Evolutionary conservation across 345 rosid species (phyloP).

Genomic region (Trapa incisa): DNA sequence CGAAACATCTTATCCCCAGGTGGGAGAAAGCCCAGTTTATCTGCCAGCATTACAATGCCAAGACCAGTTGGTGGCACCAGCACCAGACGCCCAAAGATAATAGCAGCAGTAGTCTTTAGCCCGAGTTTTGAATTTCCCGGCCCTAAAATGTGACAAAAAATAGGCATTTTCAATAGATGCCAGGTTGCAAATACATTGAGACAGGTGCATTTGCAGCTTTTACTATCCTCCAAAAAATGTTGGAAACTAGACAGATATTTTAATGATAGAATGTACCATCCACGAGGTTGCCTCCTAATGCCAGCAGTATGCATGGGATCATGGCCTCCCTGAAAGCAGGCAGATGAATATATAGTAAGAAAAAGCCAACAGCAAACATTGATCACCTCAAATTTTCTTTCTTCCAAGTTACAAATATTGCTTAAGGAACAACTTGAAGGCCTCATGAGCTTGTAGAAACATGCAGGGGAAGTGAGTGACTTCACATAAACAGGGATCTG

Average conservation of each 20-base stretch:
- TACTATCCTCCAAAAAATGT: too few relatives aligned
- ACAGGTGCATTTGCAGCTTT: too few relatives aligned
- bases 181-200: too few relatives aligned
- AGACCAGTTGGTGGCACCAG: constrained; percentile 90
- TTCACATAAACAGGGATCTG: background rate
- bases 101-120: constrained; percentile 32
- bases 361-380: background rate
- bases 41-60: constrained; percentile 86
- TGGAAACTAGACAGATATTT: too few relatives aligned
- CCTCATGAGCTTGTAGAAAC: constrained; percentile 4
- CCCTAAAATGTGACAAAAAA: too few relatives aligned
- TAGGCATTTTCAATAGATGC: too few relatives aligned
- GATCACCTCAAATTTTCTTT: background rate
- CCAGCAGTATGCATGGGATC: constrained; percentile 86
- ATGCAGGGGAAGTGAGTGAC: background rate
- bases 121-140: too few relatives aligned
- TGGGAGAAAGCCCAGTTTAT: constrained; percentile 97
- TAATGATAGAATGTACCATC: too few relatives aligned
- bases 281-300: too few relatives aligned
- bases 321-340: constrained; percentile 64
- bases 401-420: background rate
- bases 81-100: constrained; percentile 60
- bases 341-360: background rate
- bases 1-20: constrained; percentile 84
- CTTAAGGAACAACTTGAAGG: too few relatives aligned